Conservation (phyloP, 2,329 filamentous ascomycete species). For the Trichoderma guizhouense region DNA sequence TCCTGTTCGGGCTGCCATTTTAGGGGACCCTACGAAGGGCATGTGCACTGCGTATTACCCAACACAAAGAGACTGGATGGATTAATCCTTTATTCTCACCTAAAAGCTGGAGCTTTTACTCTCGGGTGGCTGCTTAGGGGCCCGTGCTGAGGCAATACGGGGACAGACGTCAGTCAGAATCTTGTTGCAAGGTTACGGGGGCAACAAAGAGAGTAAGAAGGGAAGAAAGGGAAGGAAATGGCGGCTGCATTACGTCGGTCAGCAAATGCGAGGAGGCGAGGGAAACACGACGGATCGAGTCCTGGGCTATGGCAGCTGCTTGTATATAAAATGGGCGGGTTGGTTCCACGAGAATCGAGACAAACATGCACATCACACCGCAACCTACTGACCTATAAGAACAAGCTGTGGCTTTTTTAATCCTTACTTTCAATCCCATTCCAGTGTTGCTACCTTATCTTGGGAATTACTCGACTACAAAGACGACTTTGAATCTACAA, state of each 20-base stretch:
- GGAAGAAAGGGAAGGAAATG: background rate
- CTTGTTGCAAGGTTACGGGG: background rate
- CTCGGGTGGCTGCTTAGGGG: conserved; percentile 9
- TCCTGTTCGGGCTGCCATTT: background rate
- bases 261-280: background rate
- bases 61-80: background rate
- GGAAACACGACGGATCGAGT: background rate
- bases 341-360: conserved; percentile 1
- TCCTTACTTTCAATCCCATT: background rate
- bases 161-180: conserved; percentile 7
- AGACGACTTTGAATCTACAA: background rate
- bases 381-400: background rate
- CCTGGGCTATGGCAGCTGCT: no score
- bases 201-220: background rate
- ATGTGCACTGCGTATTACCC: background rate
- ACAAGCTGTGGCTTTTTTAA: background rate
- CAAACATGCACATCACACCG: background rate
- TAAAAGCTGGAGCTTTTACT: no score
- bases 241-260: conserved; percentile 11
- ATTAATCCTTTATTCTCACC: no score
- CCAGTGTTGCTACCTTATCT: background rate
- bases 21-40: background rate
- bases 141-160: conserved; percentile 2
- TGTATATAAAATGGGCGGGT: background rate
- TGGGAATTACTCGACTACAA: background rate